These are phyloP conservation scores for Allantophomopsis cytisporea DNA, from an alignment of 2,329 filamentous ascomycete genomes.

Conservation along the genomic window DNA sequence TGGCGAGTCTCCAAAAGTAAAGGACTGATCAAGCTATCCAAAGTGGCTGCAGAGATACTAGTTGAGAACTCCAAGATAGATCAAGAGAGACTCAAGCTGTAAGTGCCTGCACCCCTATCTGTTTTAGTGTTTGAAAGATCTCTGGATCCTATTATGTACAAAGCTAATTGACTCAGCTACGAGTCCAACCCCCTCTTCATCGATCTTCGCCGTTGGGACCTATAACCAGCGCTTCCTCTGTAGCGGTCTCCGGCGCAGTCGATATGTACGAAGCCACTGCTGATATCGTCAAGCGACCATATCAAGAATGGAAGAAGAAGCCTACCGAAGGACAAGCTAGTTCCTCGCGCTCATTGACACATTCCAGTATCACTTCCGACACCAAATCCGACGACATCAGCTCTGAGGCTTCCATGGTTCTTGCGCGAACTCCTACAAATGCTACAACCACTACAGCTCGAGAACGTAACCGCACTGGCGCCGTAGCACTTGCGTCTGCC, in stretches of 20 bases:
- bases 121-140: constrained; percentile 32
- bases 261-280: constrained; percentile 3
- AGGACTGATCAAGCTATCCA: constrained; percentile 16
- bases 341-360: not conserved
- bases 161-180: constrained; percentile 22
- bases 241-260: constrained; percentile 3
- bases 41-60: constrained; percentile 6
- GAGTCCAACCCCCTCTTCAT: constrained; percentile 21
- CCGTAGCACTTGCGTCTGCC: constrained; percentile 2
- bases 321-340: too few relatives aligned
- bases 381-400: not conserved
- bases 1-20: constrained; percentile 11
- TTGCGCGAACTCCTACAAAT: too few relatives aligned
- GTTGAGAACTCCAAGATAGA: constrained; percentile 5
- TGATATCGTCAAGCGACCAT: constrained; percentile 4
- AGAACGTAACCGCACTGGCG: not conserved
- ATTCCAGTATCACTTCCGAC: not conserved
- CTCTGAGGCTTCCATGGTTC: too few relatives aligned
- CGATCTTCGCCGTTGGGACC: constrained; percentile 14
- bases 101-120: constrained; percentile 19
- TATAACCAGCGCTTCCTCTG: constrained; percentile 4
- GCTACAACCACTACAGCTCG: too few relatives aligned
- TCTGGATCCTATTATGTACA: too few relatives aligned
- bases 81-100: constrained; percentile 5
- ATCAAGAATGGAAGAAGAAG: constrained; percentile 1